These are phyloP conservation scores for Paragyromitra xinjiangensis DNA, from an alignment of 495 filamentous ascomycete species.

Conservation along the genomic window DNA sequence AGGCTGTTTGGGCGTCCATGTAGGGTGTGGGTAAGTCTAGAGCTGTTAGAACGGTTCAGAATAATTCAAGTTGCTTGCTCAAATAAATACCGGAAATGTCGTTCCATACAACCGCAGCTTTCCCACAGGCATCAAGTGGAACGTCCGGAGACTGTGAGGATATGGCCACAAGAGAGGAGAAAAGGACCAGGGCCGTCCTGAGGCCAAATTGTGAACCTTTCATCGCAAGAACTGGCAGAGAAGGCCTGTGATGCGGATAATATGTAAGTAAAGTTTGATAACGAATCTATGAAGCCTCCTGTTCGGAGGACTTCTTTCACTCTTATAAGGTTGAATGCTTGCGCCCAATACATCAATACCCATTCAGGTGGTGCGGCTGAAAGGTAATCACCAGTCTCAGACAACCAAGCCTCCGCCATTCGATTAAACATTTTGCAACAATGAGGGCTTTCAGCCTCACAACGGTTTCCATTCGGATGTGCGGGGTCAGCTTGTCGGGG, in stretches of 20 bases:
- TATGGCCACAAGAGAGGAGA: conserved; percentile 24
- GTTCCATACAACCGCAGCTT: conserved; percentile 1
- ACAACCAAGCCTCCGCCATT: conserved; percentile 11
- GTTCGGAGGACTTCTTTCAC: neutral
- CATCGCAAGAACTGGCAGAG: conserved; percentile 8
- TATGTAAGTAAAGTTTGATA: neutral
- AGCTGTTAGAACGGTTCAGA: neutral
- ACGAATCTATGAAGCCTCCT: neutral
- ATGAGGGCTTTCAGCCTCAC: conserved; percentile 1
- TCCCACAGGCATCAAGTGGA: conserved; percentile 33
- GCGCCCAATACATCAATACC: neutral
- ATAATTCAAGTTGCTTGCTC: neutral
- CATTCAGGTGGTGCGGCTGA: conserved; percentile 21
- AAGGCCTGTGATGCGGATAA: neutral
- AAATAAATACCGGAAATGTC: conserved; percentile 7
- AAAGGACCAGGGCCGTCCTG: conserved; percentile 4
- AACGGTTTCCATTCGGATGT: neutral
- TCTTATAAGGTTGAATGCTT: neutral
- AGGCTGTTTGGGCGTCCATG: conserved; percentile 21
- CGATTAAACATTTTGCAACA: neutral
- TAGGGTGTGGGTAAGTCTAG: neutral
- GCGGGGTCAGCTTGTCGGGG: neutral
- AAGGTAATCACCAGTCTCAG: conserved; percentile 8
- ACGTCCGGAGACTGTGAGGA: conserved; percentile 20
- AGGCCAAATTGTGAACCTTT: conserved; percentile 15